Evolutionary conservation across 75 land plant species (phyloP).

Genomic region (Picea glauca): DNA sequence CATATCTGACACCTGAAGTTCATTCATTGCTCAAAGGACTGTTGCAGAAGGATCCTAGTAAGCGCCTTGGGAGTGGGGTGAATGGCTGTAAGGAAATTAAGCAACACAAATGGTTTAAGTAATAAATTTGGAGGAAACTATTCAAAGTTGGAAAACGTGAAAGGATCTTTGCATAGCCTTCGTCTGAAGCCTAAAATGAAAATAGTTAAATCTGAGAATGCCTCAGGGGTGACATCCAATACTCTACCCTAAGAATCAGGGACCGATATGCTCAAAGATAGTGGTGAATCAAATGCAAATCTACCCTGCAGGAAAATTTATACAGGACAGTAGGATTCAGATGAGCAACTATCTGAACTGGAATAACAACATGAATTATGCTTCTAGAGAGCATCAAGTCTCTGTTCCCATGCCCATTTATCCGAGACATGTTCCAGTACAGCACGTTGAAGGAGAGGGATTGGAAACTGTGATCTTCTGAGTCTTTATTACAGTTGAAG

Average conservation of each 20-base stretch:
- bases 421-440: conserved; percentile 22
- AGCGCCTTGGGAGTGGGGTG: no score
- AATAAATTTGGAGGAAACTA: no score
- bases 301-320: background rate
- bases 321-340: background rate
- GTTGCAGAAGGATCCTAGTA: no score
- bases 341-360: background rate
- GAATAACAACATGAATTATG: background rate
- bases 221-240: background rate
- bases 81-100: no score
- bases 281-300: conserved; percentile 5
- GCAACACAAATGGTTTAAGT: no score
- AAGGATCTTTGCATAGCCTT: background rate
- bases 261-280: background rate
- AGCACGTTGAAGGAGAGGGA: no score
- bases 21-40: no score
- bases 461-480: no score
- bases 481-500: no score
- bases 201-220: background rate
- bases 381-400: background rate
- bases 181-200: background rate
- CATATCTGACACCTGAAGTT: no score
- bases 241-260: background rate
- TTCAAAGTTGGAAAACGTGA: background rate
- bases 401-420: conserved; percentile 15